These are phyloP conservation scores for Suillus paluster DNA, from an alignment of 768 basidiomycete genomes.

Conservation along the genomic window DNA sequence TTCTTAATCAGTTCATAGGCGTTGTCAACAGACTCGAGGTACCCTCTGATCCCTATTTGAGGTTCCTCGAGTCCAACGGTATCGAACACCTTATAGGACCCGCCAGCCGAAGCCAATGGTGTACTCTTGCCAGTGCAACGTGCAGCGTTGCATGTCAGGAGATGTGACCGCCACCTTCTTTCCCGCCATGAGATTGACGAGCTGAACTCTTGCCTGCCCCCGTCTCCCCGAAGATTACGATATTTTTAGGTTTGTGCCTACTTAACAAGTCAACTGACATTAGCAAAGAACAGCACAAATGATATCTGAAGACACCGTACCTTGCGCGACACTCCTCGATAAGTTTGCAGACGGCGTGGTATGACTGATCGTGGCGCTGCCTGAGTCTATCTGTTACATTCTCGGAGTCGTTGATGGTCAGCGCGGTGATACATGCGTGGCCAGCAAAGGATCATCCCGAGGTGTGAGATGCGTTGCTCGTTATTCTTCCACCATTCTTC, in stretches of 20 bases:
- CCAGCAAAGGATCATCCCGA: conserved; percentile 39
- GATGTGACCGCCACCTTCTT: conserved; percentile 33
- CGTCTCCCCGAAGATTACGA: conserved; percentile 36
- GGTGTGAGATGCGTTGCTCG: conserved; percentile 23
- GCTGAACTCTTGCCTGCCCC: conserved; percentile 48
- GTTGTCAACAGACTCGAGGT: conserved; percentile 34
- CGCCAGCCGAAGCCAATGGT: conserved; percentile 15
- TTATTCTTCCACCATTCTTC: conserved; percentile 46
- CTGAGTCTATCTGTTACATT: conserved; percentile 22
- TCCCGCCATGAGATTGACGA: conserved; percentile 47
- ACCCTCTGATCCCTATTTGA: conserved; percentile 30
- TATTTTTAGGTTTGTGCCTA: conserved; percentile 17
- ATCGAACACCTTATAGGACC: conserved; percentile 31
- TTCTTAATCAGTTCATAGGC: conserved; percentile 30
- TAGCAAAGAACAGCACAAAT: not conserved
- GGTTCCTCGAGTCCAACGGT: conserved; percentile 38
- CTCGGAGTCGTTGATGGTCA: conserved; percentile 22
- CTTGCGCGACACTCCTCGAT: conserved; percentile 5
- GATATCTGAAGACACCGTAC: not conserved
- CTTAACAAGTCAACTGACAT: too few species aligned
- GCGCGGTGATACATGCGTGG: conserved; percentile 44
- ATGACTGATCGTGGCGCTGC: conserved; percentile 22
- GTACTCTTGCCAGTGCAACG: conserved; percentile 35
- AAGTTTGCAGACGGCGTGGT: conserved; percentile 24
- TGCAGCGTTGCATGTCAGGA: conserved; percentile 37